Evolutionary conservation across 2,329 filamentous ascomycete genomes (phyloP).

Genomic region (Juglanconis juglandina): DNA sequence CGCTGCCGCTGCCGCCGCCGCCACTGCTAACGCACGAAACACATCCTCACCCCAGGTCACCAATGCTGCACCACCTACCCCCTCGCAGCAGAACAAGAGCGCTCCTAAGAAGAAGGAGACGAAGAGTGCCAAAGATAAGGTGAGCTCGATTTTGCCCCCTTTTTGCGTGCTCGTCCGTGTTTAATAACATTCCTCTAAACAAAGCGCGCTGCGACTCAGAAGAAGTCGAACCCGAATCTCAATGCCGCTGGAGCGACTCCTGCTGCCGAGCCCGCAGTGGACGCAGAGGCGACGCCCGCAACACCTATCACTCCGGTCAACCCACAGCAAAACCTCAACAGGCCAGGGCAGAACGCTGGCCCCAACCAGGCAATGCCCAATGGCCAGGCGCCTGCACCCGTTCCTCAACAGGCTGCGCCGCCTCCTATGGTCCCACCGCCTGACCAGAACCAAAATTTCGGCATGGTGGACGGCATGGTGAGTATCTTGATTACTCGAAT

Average conservation of each 20-base stretch:
- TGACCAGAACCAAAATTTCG: constrained; percentile 48
- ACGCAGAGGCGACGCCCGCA: constrained; percentile 58
- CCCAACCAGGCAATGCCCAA: constrained; percentile 36
- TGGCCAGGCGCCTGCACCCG: constrained; percentile 42
- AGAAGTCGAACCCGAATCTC: constrained; percentile 58
- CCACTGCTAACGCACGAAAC: constrained; percentile 47
- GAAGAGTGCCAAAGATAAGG: constrained; percentile 65
- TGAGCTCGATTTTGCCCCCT: constrained; percentile 36
- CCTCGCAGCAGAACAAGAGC: constrained; percentile 68
- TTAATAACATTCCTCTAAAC: constrained; percentile 18
- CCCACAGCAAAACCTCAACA: constrained; percentile 43
- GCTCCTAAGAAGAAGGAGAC: constrained; percentile 74
- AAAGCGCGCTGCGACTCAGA: constrained; percentile 51
- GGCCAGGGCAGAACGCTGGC: constrained; percentile 41
- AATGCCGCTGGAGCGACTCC: constrained; percentile 52
- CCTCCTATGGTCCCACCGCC: constrained; percentile 42
- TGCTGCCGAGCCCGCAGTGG: constrained; percentile 51
- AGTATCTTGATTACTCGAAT: constrained; percentile 22
- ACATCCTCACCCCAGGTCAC: constrained; percentile 61
- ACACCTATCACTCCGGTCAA: constrained; percentile 63
- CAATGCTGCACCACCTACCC: constrained; percentile 70
- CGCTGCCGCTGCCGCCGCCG: constrained; percentile 26
- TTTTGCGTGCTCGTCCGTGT: constrained; percentile 12
- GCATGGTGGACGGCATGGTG: constrained; percentile 53
- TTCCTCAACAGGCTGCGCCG: constrained; percentile 37